Conservation (phyloP, 345 rosid species). For the Populus tremula region DNA sequence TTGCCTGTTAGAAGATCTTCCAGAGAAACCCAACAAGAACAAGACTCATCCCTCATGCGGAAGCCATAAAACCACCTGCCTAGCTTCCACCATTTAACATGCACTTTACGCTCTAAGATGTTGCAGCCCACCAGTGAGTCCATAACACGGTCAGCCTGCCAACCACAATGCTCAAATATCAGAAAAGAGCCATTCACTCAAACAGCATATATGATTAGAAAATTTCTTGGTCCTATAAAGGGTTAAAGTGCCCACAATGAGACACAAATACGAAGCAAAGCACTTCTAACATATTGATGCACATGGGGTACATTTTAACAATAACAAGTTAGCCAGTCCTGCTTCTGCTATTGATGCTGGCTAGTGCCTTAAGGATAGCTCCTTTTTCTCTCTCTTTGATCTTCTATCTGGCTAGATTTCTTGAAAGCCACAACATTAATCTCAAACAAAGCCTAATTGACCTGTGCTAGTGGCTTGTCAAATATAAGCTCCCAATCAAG, state of each 20-base stretch:
- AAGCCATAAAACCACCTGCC: slow-evolving; percentile 65
- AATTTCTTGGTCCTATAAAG: neutral
- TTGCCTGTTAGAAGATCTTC: slow-evolving; percentile 41
- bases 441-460: neutral
- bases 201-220: neutral
- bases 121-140: slow-evolving; percentile 40
- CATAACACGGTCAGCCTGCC: slow-evolving; percentile 38
- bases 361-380: neutral
- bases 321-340: neutral
- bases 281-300: neutral
- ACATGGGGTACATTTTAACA: neutral
- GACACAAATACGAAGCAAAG: neutral
- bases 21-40: slow-evolving; percentile 44
- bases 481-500: neutral
- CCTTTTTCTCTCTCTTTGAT: neutral
- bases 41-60: slow-evolving; percentile 65
- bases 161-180: slow-evolving; percentile 7
- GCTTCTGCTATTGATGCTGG: neutral
- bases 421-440: too few species aligned
- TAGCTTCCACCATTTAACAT: slow-evolving; percentile 68
- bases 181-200: neutral
- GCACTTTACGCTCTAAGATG: slow-evolving; percentile 50
- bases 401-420: neutral
- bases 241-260: too few species aligned
- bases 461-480: neutral